These are phyloP conservation scores for Magnolia sinica DNA, from an alignment of 164 flowering plant genomes.

Conservation along the genomic window DNA sequence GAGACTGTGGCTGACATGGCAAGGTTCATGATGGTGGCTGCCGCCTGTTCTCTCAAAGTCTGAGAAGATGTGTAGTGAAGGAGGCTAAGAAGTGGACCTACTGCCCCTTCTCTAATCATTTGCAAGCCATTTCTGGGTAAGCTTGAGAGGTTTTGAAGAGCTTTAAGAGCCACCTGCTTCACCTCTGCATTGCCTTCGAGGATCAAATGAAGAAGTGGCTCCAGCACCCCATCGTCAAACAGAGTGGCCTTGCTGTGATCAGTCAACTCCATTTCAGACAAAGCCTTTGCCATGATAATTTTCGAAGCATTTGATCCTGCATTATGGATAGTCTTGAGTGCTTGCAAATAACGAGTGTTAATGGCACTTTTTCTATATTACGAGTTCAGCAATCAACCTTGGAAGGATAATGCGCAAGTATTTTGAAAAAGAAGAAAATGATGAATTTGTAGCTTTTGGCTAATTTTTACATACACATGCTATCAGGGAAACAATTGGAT, in stretches of 20 bases:
- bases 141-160: conserved; percentile 57
- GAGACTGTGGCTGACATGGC: conserved; percentile 41
- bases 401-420: too few species aligned
- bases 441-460: too few species aligned
- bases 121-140: conserved; percentile 46
- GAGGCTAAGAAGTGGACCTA: conserved; percentile 40
- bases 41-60: conserved; percentile 40
- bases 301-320: conserved; percentile 59
- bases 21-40: conserved; percentile 55
- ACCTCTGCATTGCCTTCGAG: conserved; percentile 33
- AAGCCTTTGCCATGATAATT: conserved; percentile 44
- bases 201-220: conserved; percentile 49
- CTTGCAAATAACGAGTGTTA: conserved; percentile 1
- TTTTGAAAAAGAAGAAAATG: too few species aligned
- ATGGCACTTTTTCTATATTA: not conserved
- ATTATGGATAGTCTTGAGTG: conserved; percentile 1
- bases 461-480: too few species aligned
- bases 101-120: conserved; percentile 60
- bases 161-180: conserved; percentile 41
- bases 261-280: conserved; percentile 70
- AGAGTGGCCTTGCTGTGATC: conserved; percentile 52
- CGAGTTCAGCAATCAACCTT: too few species aligned
- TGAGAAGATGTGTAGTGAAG: conserved; percentile 42
- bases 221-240: conserved; percentile 48
- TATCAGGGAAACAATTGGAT: too few species aligned